Evolutionary conservation across 1,139 yeast species (phyloP).

Genomic region (Yarrowia galli): DNA sequence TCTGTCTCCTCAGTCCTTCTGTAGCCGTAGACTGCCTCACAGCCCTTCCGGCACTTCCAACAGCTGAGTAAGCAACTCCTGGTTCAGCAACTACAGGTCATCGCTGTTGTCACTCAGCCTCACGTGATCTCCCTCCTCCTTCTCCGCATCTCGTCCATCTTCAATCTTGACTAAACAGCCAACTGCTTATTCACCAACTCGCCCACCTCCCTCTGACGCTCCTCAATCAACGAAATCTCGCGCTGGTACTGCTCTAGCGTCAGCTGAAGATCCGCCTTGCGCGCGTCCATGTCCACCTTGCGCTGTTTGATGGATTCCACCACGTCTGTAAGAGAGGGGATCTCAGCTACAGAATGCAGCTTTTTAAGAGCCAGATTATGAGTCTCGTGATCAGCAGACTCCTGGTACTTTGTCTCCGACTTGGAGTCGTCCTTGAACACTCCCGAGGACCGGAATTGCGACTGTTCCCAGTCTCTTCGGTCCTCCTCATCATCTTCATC

Average conservation of each 20-base stretch:
- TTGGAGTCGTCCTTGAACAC: constrained; percentile 8
- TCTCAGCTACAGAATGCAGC: constrained; percentile 9
- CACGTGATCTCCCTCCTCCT: too few species aligned
- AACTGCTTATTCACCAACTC: constrained; percentile 6
- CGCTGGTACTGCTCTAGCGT: constrained; percentile 38
- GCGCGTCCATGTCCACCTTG: neutral
- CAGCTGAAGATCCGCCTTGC: constrained; percentile 11
- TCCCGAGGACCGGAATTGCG: constrained; percentile 25
- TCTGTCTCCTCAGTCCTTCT: too few species aligned
- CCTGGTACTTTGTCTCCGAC: constrained; percentile 6
- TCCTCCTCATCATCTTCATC: constrained; percentile 28
- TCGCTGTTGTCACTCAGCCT: too few species aligned
- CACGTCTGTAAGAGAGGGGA: constrained; percentile 9
- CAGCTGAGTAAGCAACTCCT: too few species aligned
- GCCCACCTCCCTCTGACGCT: constrained; percentile 22
- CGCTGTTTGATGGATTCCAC: neutral
- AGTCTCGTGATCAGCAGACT: constrained; percentile 5
- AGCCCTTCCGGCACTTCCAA: too few species aligned
- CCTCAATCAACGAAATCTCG: constrained; percentile 23
- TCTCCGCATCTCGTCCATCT: too few species aligned
- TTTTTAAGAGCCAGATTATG: constrained; percentile 21
- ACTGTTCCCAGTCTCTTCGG: constrained; percentile 12
- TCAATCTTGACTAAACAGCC: neutral
- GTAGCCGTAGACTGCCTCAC: too few species aligned
- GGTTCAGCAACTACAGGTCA: too few species aligned